Conservation (phyloP, 768 basidiomycete genomes). For the Asterophora parasitica region DNA sequence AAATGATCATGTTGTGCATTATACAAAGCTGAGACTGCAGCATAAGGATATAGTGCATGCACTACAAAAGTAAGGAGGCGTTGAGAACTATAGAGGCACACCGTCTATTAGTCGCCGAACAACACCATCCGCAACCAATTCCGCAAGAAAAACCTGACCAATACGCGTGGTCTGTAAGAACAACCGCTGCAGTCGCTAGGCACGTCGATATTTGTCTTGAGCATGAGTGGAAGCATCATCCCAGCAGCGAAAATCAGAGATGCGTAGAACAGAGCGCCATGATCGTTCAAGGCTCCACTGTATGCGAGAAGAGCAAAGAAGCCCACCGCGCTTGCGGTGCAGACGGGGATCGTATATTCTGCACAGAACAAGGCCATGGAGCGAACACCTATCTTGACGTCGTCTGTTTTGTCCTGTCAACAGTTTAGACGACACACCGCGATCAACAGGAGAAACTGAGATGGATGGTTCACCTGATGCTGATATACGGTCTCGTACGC, state of each 20-base stretch:
- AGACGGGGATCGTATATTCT: slow-evolving; percentile 40
- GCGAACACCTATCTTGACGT: slow-evolving; percentile 49
- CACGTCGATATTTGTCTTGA: slow-evolving; percentile 22
- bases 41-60: too few relatives aligned
- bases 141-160: slow-evolving; percentile 24
- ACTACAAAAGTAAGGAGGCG: too few relatives aligned
- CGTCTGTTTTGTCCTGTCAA: slow-evolving; percentile 54
- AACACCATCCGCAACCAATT: slow-evolving; percentile 22
- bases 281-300: slow-evolving; percentile 40
- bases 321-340: slow-evolving; percentile 36
- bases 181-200: slow-evolving; percentile 22
- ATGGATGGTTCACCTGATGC: slow-evolving; percentile 20
- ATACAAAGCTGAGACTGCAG: too few relatives aligned
- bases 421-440: too few relatives aligned
- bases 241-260: slow-evolving; percentile 16
- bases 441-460: not conserved
- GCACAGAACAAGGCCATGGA: slow-evolving; percentile 56
- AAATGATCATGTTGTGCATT: too few relatives aligned
- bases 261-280: slow-evolving; percentile 33
- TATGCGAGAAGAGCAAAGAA: slow-evolving; percentile 42
- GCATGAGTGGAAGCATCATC: slow-evolving; percentile 17
- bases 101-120: slow-evolving; percentile 14
- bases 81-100: slow-evolving; percentile 17
- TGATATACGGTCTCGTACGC: slow-evolving; percentile 31
- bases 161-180: slow-evolving; percentile 24